Percentiles rank a stretch among this genome's conserved stretches.
Conservation (phyloP, 2,329 filamentous ascomycete species). For the Aureobasidium sp. region DNA sequence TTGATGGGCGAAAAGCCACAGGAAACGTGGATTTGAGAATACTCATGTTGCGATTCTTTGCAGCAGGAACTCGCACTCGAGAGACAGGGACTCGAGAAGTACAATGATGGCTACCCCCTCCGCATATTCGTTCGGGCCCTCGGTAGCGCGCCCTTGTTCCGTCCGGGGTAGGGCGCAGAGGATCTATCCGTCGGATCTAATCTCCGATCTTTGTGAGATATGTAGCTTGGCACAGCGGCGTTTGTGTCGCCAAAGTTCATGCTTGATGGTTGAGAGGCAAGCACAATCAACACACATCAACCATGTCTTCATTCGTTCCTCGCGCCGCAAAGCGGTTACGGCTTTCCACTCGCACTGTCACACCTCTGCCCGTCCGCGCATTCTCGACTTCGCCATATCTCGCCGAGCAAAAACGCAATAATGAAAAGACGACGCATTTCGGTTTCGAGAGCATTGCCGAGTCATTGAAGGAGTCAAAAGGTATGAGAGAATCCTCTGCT, state of each 20-base stretch:
- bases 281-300: not conserved
- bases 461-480: conserved; percentile 62
- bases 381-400: not conserved
- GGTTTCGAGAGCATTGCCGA: conserved; percentile 81
- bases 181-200: conserved; percentile 8
- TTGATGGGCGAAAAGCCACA: not conserved
- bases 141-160: not conserved
- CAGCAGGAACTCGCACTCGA: not conserved
- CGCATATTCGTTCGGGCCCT: not conserved
- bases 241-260: not conserved
- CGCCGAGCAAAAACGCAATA: conserved; percentile 15
- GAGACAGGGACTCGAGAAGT: not conserved
- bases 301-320: conserved; percentile 19
- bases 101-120: conserved; percentile 9
- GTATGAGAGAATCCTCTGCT: conserved; percentile 28
- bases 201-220: not conserved
- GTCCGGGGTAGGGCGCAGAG: not conserved
- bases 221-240: not conserved
- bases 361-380: not conserved
- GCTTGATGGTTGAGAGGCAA: not conserved
- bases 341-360: conserved; percentile 12
- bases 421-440: conserved; percentile 71
- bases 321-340: conserved; percentile 25
- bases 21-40: not conserved
- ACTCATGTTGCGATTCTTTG: not conserved